Evolutionary conservation across 129 eudicot species (phyloP), one percentile per base, ranked within the genome.

Genomic region (Apium graveolens): DNA sequence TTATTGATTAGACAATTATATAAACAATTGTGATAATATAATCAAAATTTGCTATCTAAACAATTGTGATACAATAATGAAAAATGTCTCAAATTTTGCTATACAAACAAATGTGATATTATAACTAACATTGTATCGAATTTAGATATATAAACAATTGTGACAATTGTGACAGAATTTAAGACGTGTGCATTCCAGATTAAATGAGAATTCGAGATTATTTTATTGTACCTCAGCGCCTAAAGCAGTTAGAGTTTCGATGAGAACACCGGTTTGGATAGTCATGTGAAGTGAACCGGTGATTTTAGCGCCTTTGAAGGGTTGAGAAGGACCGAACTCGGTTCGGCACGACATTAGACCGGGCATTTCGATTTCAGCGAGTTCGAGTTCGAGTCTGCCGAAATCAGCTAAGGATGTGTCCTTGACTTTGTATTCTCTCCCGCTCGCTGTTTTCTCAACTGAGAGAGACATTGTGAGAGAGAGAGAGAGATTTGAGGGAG

Each of bases 221-320:
- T 11, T 44, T 44, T 1, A 11, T 44, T 0, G 48, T 44, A 57
- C 66, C 12, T 57, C 66, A 9, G 66, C 66, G 66, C 66, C 66
- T 1, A 57, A n/a, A 3, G 66, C 66, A 5, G 66, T 57, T 3
- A 57, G 66, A 3, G 66, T 57, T 2, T 57, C 66, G 32, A 57
- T 57, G 1, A 57, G 11, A 7, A 57, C 66, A 0, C 66, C 66
- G 66, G 66, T 57, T 7, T 57, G 66, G 16, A 57, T 57, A 0
- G 66, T 57, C 66, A 57, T 57, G 32, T 57, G 66, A 3, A 57
- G 66, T 57, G 66, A 57, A 57, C 66, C 66, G 66, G 66, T 57
- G 16, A 57, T 57, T n/a, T 21, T 24, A 0, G 66, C 66, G 66
- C 66, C 66, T 57, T 57, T 57, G 66, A 57, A 57, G 1, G 66